Base-by-base conservation (phyloP, 164 flowering plant genomes). In the Nymphaea thermarum region DNA sequence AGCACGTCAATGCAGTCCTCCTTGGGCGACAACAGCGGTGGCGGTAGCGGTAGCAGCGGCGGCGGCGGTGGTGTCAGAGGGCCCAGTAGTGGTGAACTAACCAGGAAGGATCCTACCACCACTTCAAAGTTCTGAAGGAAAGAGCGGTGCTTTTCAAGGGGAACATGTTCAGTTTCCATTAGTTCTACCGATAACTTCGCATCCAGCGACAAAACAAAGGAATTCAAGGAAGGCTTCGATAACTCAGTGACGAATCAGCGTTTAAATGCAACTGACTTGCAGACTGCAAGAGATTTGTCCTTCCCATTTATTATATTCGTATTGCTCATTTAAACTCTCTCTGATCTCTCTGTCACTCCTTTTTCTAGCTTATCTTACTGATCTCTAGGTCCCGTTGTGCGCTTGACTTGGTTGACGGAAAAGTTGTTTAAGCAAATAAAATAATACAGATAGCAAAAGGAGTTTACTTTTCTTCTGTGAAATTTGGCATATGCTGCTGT, bases 1-100 rank as follows among this genome's bases (percentile, higher is more conserved):
- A 88, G 76, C 74, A 55, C 16, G 60, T 55, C 60, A 15, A 15
- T 55, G 60, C 60, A 55, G 60, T 55, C 60, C 2, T 8, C 60
- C 12, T 55, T 55, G 16, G 16, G 16, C 2, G 16, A 55, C 60
- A 15, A 15, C 60, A 2, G 36, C 36, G 0, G 36, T 25, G 36
- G 36, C 36, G 15, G 12, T 51, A 51, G 15, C 14, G 57, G 57
- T 15, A 51, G 57, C 57, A 10, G 14, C 8, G 57, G 57, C 57
- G 57, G 14, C 57, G 8, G 8, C 2, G 57, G 57, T 8, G 14
- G 14, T 10, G 14, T 8, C 57, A 51, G 57, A 8, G 57, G 15
- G 8, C 3, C 3, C 4, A 15, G 14, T 51, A 15, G 57, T 51
- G 57, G 57, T 51, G 57, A 51, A 51, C 12, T 8, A 0, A 51